Evolutionary conservation across 2,329 filamentous ascomycete species (phyloP).

Genomic region (Capronia coronata): DNA sequence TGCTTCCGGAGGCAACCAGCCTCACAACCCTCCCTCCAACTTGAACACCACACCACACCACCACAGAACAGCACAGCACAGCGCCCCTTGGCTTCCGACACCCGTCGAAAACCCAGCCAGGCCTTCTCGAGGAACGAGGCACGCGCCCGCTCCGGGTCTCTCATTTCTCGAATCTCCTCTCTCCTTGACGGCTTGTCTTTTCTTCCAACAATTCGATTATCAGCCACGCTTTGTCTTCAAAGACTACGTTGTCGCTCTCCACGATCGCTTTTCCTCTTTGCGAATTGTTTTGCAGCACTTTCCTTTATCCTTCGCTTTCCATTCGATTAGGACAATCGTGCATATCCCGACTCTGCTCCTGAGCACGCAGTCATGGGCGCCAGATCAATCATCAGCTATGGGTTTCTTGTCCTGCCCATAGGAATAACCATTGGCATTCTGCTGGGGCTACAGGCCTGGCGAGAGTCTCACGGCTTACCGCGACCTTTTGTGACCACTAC

Average conservation of each 20-base stretch:
- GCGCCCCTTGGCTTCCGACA: no score
- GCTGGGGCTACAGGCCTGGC: constrained; percentile 45
- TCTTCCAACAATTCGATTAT: background rate
- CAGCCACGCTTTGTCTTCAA: background rate
- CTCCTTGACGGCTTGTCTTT: background rate
- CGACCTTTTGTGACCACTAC: constrained; percentile 44
- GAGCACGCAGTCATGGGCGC: constrained; percentile 28
- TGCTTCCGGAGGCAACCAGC: no score
- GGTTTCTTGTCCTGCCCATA: constrained; percentile 47
- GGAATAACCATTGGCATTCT: constrained; percentile 47
- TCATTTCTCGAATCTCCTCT: background rate
- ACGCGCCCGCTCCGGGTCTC: background rate
- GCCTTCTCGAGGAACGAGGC: background rate
- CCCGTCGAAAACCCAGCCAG: no score
- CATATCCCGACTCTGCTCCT: no score
- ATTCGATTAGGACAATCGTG: background rate
- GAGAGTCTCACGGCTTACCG: constrained; percentile 39
- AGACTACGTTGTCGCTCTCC: background rate
- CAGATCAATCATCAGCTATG: constrained; percentile 46
- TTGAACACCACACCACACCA: no score
- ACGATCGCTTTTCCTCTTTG: background rate
- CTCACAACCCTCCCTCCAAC: no score
- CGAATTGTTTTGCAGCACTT: background rate
- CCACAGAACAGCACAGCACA: no score
- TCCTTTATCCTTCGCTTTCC: background rate